Evolutionary conservation across 2,329 filamentous ascomycete genomes (phyloP).

Genomic region (Ophiostoma quercus): DNA sequence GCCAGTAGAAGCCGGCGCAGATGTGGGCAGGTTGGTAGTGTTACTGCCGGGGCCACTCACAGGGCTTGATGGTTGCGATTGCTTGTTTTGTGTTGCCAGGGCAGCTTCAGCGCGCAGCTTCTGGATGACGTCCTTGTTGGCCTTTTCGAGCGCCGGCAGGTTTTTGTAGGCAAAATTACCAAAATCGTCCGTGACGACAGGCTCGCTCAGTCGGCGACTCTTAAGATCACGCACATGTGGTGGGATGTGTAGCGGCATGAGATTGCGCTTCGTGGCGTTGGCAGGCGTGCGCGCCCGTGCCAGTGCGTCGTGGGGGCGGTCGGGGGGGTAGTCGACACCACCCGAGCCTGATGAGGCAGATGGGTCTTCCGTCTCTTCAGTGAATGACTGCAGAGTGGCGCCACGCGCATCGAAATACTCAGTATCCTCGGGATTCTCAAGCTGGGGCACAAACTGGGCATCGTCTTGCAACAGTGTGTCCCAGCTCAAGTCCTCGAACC

Average conservation of each 20-base stretch:
- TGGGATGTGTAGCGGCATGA: slow-evolving; percentile 95
- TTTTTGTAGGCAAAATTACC: slow-evolving; percentile 97
- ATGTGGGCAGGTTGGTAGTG: background rate
- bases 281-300: slow-evolving; percentile 84
- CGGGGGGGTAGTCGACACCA: slow-evolving; percentile 62
- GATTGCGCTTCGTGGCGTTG: slow-evolving; percentile 77
- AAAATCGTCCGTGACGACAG: slow-evolving; percentile 84
- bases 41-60: slow-evolving; percentile 31
- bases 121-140: slow-evolving; percentile 97
- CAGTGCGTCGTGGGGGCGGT: slow-evolving; percentile 89
- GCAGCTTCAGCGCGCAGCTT: slow-evolving; percentile 91
- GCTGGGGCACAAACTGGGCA: slow-evolving; percentile 87
- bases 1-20: slow-evolving; percentile 58
- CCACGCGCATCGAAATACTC: slow-evolving; percentile 95
- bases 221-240: slow-evolving; percentile 91
- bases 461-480: slow-evolving; percentile 88
- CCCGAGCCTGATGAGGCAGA: slow-evolving; percentile 66
- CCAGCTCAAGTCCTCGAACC: slow-evolving; percentile 88
- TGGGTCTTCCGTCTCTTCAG: slow-evolving; percentile 91
- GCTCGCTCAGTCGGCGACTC: slow-evolving; percentile 83
- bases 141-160: slow-evolving; percentile 89
- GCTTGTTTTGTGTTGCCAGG: slow-evolving; percentile 60
- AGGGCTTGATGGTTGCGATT: slow-evolving; percentile 40
- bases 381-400: slow-evolving; percentile 85
- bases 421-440: slow-evolving; percentile 92